Conservation (phyloP, 768 basidiomycete species). For the Podaxis sp. region DNA sequence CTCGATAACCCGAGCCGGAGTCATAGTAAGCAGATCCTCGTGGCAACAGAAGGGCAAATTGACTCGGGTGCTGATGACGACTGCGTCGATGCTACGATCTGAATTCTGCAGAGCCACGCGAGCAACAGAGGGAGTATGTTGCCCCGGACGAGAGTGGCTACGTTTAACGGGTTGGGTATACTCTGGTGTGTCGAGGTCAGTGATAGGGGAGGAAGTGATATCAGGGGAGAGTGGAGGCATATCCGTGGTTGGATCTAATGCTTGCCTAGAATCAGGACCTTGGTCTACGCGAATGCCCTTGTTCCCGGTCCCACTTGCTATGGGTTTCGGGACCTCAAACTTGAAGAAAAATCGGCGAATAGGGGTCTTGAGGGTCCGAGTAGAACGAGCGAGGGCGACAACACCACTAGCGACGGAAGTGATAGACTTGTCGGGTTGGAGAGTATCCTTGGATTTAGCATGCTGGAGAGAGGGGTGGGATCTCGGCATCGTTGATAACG, state of each 20-base stretch:
- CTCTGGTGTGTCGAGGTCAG: slow-evolving; percentile 6
- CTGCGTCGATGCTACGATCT: slow-evolving; percentile 48
- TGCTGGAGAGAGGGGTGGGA: background rate
- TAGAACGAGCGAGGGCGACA: background rate
- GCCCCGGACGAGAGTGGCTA: background rate
- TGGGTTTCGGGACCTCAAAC: slow-evolving; percentile 32
- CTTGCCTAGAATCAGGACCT: slow-evolving; percentile 3
- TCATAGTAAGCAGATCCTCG: slow-evolving; percentile 69
- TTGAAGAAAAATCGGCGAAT: slow-evolving; percentile 43
- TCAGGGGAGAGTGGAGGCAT: slow-evolving; percentile 8
- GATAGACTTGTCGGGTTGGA: slow-evolving; percentile 3
- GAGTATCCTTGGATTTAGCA: background rate
- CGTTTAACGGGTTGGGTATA: background rate
- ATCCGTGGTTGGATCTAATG: background rate
- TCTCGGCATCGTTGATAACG: slow-evolving; percentile 1
- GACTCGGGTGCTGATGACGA: slow-evolving; percentile 63
- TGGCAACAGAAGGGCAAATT: slow-evolving; percentile 71
- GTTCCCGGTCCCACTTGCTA: slow-evolving; percentile 24
- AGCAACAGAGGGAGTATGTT: background rate
- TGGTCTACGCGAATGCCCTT: slow-evolving; percentile 22
- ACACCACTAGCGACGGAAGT: slow-evolving; percentile 1
- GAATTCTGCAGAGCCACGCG: slow-evolving; percentile 63
- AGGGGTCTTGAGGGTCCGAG: slow-evolving; percentile 24
- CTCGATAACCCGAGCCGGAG: too few relatives aligned
- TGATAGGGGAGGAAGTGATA: background rate